Conservation (phyloP, 257 asterid species). For the Perilla frutescens region DNA sequence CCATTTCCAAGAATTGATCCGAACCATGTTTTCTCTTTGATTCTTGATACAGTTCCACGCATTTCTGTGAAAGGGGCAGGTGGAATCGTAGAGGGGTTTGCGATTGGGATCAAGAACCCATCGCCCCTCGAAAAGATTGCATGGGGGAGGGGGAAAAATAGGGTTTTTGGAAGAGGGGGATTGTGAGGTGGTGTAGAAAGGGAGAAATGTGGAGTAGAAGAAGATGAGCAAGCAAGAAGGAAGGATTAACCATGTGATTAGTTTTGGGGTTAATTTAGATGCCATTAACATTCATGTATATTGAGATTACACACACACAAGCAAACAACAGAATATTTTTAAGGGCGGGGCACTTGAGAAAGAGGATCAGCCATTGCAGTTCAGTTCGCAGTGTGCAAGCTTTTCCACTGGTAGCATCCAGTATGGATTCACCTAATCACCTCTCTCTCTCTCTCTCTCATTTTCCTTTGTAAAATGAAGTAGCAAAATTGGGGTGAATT, state of each 20-base stretch:
- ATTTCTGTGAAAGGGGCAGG: slow-evolving; percentile 89
- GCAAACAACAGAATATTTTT: no score
- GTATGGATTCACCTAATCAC: no score
- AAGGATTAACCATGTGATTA: slow-evolving; percentile 58
- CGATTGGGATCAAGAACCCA: slow-evolving; percentile 78
- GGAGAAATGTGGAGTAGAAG: slow-evolving; percentile 70
- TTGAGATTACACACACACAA: not conserved
- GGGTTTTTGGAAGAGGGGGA: slow-evolving; percentile 40
- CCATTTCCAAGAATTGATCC: slow-evolving; percentile 99
- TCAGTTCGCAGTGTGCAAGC: no score
- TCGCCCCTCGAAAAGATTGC: slow-evolving; percentile 77
- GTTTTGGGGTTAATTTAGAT: slow-evolving; percentile 50
- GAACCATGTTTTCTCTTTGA: slow-evolving; percentile 70
- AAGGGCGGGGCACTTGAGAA: not conserved
- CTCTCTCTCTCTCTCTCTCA: no score
- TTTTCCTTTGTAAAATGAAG: no score
- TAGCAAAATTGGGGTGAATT: no score
- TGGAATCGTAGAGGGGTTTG: slow-evolving; percentile 74
- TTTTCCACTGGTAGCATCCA: no score
- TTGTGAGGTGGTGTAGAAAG: slow-evolving; percentile 41
- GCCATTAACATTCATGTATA: slow-evolving; percentile 52
- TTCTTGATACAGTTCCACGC: slow-evolving; percentile 93
- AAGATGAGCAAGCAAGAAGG: slow-evolving; percentile 64
- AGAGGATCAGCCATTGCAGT: not conserved
- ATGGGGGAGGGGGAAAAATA: slow-evolving; percentile 40